Percentiles rank a stretch among this genome's conserved stretches.
phyloP scores from a whole-genome alignment of 306 rosid genomes.

The Casuarina glauca region DNA sequence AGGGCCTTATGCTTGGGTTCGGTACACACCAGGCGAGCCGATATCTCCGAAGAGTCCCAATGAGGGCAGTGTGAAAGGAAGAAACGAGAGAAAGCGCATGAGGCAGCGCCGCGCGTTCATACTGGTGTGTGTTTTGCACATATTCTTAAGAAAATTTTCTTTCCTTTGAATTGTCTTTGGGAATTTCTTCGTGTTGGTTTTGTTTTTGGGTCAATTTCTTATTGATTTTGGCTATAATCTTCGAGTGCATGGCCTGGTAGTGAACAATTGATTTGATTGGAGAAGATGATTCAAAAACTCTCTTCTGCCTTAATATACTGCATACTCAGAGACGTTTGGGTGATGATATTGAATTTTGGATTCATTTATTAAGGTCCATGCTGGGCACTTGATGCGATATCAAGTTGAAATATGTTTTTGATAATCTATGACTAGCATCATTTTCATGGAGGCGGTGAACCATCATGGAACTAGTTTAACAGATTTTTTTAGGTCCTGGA shows the following conservation, averaged over 20 bases:
- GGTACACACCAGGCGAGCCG: conserved; percentile 64
- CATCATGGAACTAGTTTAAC: neutral
- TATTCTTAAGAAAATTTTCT: neutral
- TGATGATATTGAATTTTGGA: neutral
- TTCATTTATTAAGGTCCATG: neutral
- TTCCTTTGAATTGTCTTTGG: neutral
- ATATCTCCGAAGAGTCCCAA: conserved; percentile 76
- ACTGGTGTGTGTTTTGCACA: conserved; percentile 46
- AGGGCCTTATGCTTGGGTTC: conserved; percentile 90
- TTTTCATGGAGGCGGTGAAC: neutral
- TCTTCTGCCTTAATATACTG: neutral
- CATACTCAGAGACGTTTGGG: neutral
- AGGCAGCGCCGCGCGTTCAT: conserved; percentile 78
- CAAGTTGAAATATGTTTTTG: neutral
- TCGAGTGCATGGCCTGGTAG: neutral
- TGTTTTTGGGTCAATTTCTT: neutral
- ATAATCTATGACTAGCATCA: neutral
- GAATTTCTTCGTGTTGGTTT: neutral
- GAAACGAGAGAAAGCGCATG: conserved; percentile 90
- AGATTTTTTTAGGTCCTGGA: neutral
- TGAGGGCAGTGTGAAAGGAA: conserved; percentile 84
- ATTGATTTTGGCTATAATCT: neutral
- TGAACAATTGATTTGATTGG: neutral
- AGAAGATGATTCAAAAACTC: neutral
- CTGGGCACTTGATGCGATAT: neutral